Base-by-base conservation (phyloP, 129 eudicot genomes). In the Gnaphalium uliginosum region DNA sequence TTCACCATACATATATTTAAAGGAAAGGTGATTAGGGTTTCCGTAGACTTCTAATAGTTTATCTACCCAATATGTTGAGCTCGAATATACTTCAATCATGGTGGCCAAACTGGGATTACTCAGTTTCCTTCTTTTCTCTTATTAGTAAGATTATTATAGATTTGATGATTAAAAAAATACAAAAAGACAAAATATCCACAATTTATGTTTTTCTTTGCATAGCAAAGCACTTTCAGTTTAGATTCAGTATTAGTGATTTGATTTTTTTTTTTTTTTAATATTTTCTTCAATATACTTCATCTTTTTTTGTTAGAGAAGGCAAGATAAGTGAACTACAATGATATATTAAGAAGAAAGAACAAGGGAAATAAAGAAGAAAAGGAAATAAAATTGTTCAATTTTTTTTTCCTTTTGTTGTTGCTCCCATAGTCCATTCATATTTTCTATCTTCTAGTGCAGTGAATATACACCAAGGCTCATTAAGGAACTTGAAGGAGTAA, bases 391-490 rank as follows among this genome's bases (percentile, higher is more conserved):
- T 13, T 8, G 2, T 22, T 22, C 24, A 22, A 58, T 17, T 8
- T 56, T 18, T 56, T 18, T 19, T 19, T 56, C 8, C 11, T 56
- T 56, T 56, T 56, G 2, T 46, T 43, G 14, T 23, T 46, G 24
- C 35, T 69, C 29, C 9, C 13, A 6, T 8, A 58, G 10, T 58
- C 14, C 63, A 22, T 22, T 21, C 4, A 22, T 8, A 58, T 58
- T 9, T 57, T 58, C 63, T 6, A 19, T 51, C 69, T 57, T 73
- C 32, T 43, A 54, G 43, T 81, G 84, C 96, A 94, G 99, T 75
- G 99, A 94, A 77, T 94, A 83, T 78, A 87, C 93, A 59, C 99
- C 99, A 74, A 85, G 99, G 81, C 89, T 94, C 56, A 89, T 94
- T 57, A 94, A 87, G 82, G 85, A 76, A 59, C 99, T 94, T 69